Conservation (phyloP, 176 grass and related monocot genomes). For the Saccharum spontaneum region DNA sequence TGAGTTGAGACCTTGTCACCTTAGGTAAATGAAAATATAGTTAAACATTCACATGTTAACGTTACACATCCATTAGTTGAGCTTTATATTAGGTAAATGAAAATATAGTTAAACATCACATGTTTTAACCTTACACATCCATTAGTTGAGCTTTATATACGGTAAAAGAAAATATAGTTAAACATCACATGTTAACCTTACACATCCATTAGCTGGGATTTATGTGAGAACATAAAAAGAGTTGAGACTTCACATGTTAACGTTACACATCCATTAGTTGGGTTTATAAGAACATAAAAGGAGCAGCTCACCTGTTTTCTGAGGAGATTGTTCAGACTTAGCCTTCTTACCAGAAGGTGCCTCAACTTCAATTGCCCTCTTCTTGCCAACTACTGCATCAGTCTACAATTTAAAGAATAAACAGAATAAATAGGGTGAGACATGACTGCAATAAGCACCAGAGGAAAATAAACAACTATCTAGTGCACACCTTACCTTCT, state of each 20-base stretch:
- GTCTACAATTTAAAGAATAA: slow-evolving; percentile 30
- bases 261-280: background rate
- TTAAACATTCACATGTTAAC: background rate
- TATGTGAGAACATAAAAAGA: background rate
- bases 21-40: background rate
- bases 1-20: slow-evolving; percentile 73
- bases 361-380: slow-evolving; percentile 46
- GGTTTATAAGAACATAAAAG: background rate
- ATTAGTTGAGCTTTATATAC: background rate
- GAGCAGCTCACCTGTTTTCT: slow-evolving; percentile 34
- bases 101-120: background rate
- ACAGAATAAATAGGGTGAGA: background rate
- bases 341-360: slow-evolving; percentile 69
- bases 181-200: background rate
- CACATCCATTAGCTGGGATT: background rate
- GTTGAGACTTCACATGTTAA: background rate
- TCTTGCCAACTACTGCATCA: slow-evolving; percentile 42
- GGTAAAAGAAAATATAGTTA: background rate
- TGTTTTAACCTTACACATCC: background rate
- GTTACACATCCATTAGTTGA: background rate
- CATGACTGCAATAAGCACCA: background rate
- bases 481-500: slow-evolving; percentile 64
- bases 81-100: background rate
- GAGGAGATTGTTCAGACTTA: slow-evolving; percentile 50
- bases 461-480: background rate